Conservation (phyloP, 2,329 filamentous ascomycete genomes). For the Tolypocladium album region DNA sequence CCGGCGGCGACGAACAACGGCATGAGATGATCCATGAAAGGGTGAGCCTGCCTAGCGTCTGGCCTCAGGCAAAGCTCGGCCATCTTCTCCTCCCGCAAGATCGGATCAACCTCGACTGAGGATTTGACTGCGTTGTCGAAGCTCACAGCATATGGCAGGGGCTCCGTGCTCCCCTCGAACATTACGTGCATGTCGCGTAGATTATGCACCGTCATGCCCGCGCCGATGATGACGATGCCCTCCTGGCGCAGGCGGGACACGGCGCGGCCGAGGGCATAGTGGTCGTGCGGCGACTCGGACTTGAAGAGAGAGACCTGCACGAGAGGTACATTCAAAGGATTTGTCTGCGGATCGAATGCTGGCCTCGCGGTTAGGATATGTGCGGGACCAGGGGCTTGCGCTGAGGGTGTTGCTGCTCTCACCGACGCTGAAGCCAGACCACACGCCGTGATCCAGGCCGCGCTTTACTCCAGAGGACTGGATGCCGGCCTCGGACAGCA, state of each 20-base stretch:
- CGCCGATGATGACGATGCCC: constrained; percentile 56
- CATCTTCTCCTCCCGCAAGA: constrained; percentile 27
- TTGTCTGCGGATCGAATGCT: constrained; percentile 50
- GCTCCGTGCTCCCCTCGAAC: constrained; percentile 24
- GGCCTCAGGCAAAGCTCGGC: constrained; percentile 25
- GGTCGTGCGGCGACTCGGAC: constrained; percentile 51
- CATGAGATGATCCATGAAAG: constrained; percentile 39
- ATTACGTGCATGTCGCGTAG: constrained; percentile 37
- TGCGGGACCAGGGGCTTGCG: neutral
- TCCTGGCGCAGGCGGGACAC: constrained; percentile 56
- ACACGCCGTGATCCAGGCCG: constrained; percentile 68
- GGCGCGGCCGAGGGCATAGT: constrained; percentile 58
- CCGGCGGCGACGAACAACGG: constrained; percentile 35
- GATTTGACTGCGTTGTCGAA: constrained; percentile 62
- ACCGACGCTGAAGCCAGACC: constrained; percentile 51
- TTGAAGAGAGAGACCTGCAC: constrained; percentile 64
- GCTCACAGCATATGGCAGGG: constrained; percentile 45
- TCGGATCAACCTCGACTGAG: constrained; percentile 39
- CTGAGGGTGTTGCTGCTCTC: neutral
- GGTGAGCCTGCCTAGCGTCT: constrained; percentile 36
- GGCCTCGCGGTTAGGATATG: neutral
- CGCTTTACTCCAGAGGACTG: constrained; percentile 47
- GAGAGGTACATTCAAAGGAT: constrained; percentile 54
- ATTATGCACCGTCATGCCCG: constrained; percentile 69
- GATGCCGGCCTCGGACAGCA: constrained; percentile 47